A percentile compares a stretch with the other conserved stretches of the same genome.
Conservation (phyloP, 768 basidiomycete species). For the Auriscalpium vulgare region DNA sequence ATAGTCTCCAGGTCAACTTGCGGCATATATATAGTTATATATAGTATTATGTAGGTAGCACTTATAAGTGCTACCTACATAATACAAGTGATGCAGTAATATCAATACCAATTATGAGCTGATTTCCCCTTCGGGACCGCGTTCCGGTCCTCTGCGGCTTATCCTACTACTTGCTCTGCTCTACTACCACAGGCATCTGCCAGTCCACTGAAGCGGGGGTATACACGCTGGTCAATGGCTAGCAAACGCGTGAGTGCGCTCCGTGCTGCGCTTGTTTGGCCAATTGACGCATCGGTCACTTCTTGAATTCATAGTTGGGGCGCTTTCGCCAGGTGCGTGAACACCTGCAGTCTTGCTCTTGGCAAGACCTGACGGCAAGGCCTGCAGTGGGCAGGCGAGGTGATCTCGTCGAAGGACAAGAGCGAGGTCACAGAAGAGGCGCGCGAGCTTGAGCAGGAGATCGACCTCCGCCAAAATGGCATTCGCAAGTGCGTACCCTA, state of each 20-base stretch:
- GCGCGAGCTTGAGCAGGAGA: conserved; percentile 72
- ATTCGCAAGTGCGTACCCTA: conserved; percentile 50
- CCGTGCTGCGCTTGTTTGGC: background rate
- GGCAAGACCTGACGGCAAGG: background rate
- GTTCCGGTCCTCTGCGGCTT: too few species aligned
- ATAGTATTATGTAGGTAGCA: too few species aligned
- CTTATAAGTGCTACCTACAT: too few species aligned
- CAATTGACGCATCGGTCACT: background rate
- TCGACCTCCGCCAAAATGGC: conserved; percentile 73
- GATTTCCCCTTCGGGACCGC: too few species aligned
- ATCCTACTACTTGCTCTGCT: too few species aligned
- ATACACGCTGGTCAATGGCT: background rate
- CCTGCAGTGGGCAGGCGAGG: conserved; percentile 80
- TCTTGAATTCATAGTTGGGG: background rate
- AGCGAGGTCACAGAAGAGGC: conserved; percentile 73
- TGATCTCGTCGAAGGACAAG: conserved; percentile 80
- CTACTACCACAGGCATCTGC: too few species aligned
- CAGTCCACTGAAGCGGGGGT: too few species aligned
- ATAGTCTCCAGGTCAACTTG: too few species aligned
- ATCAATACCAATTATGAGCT: too few species aligned
- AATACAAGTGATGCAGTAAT: too few species aligned
- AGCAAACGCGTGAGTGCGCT: background rate
- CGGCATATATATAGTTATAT: too few species aligned
- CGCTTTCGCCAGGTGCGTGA: background rate
- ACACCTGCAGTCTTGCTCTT: background rate